phyloP scores from a whole-genome alignment of 2,329 filamentous ascomycete genomes.

The Fusarium sororula region DNA sequence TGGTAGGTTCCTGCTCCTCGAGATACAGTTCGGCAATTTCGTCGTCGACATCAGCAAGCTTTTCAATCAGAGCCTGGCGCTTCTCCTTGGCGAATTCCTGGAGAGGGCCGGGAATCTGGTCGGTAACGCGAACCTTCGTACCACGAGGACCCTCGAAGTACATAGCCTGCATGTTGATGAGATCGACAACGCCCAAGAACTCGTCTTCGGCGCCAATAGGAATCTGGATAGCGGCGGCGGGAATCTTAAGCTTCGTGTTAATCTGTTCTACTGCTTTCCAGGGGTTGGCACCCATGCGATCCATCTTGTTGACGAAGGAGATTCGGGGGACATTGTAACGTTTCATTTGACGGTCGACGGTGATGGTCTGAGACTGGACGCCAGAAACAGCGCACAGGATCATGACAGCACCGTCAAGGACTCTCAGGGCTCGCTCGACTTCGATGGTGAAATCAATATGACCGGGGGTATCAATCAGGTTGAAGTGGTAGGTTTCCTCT shows the following conservation, averaged over 20 bases:
- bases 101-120: constrained; percentile 85
- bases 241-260: constrained; percentile 93
- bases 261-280: constrained; percentile 99
- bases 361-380: constrained; percentile 97
- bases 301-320: constrained; percentile 99
- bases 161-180: constrained; percentile 90
- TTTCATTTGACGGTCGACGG: constrained; percentile 98
- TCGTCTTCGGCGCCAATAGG: constrained; percentile 93
- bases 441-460: constrained; percentile 99
- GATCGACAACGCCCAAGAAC: constrained; percentile 90
- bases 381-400: constrained; percentile 97
- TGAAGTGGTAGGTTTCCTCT: constrained; percentile 95
- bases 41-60: constrained; percentile 95
- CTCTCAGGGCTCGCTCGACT: constrained; percentile 92
- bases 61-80: constrained; percentile 87
- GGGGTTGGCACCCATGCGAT: constrained; percentile 97
- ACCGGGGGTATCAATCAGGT: constrained; percentile 97
- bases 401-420: constrained; percentile 97
- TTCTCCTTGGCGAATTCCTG: constrained; percentile 82
- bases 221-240: constrained; percentile 91
- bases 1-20: constrained; percentile 82
- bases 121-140: constrained; percentile 77
- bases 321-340: constrained; percentile 96
- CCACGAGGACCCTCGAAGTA: constrained; percentile 90
- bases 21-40: constrained; percentile 96